phyloP scores from a whole-genome alignment of 805 yeast genomes.

The Candida berthetii region DNA sequence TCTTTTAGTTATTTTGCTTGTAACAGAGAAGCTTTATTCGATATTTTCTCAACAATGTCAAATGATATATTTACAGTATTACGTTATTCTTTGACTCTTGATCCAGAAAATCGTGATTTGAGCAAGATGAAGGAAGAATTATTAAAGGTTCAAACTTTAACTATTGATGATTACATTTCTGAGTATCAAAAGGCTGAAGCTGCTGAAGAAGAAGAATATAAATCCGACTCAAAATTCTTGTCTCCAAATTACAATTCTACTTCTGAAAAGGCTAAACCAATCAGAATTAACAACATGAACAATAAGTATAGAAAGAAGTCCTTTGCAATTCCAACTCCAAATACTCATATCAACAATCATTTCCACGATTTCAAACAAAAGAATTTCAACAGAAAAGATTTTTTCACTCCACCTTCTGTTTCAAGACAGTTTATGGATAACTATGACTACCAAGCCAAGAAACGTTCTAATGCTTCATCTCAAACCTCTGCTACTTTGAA shows the following conservation, averaged over 20 bases:
- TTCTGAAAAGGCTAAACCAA: slow-evolving; percentile 16
- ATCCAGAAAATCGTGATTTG: slow-evolving; percentile 80
- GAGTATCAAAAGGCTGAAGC: slow-evolving; percentile 33
- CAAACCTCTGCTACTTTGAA: slow-evolving; percentile 15
- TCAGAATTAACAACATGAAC: slow-evolving; percentile 17
- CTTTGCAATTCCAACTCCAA: slow-evolving; percentile 59
- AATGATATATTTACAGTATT: slow-evolving; percentile 82
- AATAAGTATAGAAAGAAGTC: slow-evolving; percentile 41
- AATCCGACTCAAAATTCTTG: slow-evolving; percentile 6
- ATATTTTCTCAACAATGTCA: slow-evolving; percentile 85
- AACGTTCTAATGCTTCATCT: slow-evolving; percentile 14
- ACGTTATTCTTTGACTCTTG: slow-evolving; percentile 71
- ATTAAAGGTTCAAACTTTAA: slow-evolving; percentile 54
- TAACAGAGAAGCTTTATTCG: slow-evolving; percentile 85
- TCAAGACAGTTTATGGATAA: slow-evolving; percentile 68
- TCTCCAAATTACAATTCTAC: no score
- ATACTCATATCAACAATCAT: slow-evolving; percentile 32
- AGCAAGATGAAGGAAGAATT: slow-evolving; percentile 55
- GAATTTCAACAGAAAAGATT: slow-evolving; percentile 58
- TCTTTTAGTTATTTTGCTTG: slow-evolving; percentile 80
- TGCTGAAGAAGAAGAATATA: slow-evolving; percentile 14
- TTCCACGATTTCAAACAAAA: slow-evolving; percentile 29
- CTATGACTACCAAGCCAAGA: slow-evolving; percentile 31
- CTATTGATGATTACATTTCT: slow-evolving; percentile 74
- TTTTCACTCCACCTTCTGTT: slow-evolving; percentile 73